Base-by-base conservation (phyloP, 78 protist species). In the Planoprotostelium fungivorum region DNA sequence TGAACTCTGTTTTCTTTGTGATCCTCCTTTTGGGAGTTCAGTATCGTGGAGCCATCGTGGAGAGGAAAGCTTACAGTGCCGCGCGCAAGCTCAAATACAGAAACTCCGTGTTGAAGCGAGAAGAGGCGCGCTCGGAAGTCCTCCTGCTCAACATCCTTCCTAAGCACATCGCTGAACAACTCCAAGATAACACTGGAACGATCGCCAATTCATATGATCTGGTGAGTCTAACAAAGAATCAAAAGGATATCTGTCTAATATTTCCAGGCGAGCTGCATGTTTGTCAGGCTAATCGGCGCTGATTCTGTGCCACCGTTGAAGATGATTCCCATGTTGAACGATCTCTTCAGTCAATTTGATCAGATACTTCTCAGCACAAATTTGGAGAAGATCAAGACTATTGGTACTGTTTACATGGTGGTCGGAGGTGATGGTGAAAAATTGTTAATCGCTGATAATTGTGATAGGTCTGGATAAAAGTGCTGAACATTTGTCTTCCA, bases 371-470 rank as follows among this genome's bases (percentile, higher is more conserved):
- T 73, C 29, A 85, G 84, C 28, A 38, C 28, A 34, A 63, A 51
- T 1, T 29, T 93, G 9, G 92, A 89, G 92, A 93, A 93, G 87
- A 89, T 93, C 38, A 89, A 89, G 89, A 93, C 93, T 1, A 86
- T 93, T 1, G 95, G 95, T 83, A 88, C 87, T 1, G 92, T 88
- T 0, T 89, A 86, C 29, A 36, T 93, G 63, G 28, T 39, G 0
- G 91, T 84, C 5, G 93, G 92, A 0, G 95, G 91, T 25, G 28
- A n/a, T n/a, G n/a, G n/a, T n/a, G n/a, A n/a, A n/a, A n/a, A n/a
- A n/a, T n/a, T n/a, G n/a, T n/a, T n/a, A n/a, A n/a, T n/a, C n/a
- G n/a, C n/a, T n/a, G n/a, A n/a, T n/a, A n/a, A n/a, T n/a, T n/a
- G n/a, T n/a, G n/a, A n/a, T n/a, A n/a, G n/a, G 90, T 35, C 88